A percentile compares a stretch with the other conserved stretches of the same genome.
phyloP scores from a whole-genome alignment of 2,329 filamentous ascomycete genomes.

The Colletotrichum higginsianum region DNA sequence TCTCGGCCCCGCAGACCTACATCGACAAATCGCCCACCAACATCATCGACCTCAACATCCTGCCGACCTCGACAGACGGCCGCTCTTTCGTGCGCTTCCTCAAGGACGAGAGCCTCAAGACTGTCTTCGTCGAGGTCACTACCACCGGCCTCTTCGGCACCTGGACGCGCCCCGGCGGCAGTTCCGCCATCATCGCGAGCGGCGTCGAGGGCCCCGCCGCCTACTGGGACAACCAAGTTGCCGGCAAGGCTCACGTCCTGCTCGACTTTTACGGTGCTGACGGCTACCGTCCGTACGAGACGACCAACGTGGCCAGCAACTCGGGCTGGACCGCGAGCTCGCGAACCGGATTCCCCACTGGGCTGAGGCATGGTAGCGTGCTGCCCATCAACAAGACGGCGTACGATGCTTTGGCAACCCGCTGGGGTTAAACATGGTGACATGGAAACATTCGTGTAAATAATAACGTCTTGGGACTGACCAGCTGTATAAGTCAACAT shows the following conservation, averaged over 20 bases:
- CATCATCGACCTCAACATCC: conserved; percentile 65
- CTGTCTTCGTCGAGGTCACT: conserved; percentile 66
- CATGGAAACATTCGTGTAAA: neutral
- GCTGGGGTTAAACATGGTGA: conserved; percentile 9
- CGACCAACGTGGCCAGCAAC: conserved; percentile 58
- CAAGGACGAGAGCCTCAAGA: conserved; percentile 68
- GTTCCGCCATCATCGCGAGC: conserved; percentile 57
- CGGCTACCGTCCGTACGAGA: conserved; percentile 67
- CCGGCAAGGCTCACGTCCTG: conserved; percentile 60
- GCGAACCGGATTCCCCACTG: conserved; percentile 59
- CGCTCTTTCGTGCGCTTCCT: conserved; percentile 67
- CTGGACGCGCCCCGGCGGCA: conserved; percentile 65
- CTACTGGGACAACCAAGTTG: conserved; percentile 59
- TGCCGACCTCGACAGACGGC: conserved; percentile 57
- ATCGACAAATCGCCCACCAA: conserved; percentile 63
- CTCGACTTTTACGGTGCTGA: conserved; percentile 64
- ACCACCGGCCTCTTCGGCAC: conserved; percentile 65
- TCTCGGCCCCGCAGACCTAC: conserved; percentile 64
- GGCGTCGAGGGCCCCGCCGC: conserved; percentile 62
- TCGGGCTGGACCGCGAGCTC: conserved; percentile 61
- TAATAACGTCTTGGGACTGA: neutral
- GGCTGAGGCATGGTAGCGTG: conserved; percentile 67
- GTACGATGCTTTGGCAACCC: conserved; percentile 52
- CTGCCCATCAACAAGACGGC: conserved; percentile 61
- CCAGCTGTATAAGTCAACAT: too few species aligned